Percentiles rank a stretch among this genome's conserved stretches.
Evolutionary conservation across 768 basidiomycete genomes (phyloP).

Genomic region (Russula olivacea): DNA sequence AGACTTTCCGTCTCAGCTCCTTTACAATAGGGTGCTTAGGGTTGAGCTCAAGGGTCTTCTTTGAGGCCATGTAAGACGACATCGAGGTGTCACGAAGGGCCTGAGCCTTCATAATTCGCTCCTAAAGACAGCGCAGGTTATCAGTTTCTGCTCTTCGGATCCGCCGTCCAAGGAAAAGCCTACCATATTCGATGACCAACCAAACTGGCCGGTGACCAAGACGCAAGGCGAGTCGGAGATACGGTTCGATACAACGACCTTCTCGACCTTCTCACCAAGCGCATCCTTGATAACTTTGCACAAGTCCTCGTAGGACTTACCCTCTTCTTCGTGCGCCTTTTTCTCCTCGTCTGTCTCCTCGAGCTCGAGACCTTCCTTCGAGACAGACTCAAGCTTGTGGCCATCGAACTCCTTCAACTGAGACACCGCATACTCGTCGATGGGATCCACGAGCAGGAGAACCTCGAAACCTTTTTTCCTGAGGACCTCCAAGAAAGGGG

Average conservation of each 20-base stretch:
- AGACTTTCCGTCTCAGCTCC: slow-evolving; percentile 92
- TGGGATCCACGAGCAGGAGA: slow-evolving; percentile 94
- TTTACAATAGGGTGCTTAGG: slow-evolving; percentile 87
- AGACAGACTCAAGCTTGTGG: slow-evolving; percentile 96
- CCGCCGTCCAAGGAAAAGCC: slow-evolving; percentile 24
- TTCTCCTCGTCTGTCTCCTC: slow-evolving; percentile 99
- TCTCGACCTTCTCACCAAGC: slow-evolving; percentile 99
- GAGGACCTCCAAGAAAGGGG: slow-evolving; percentile 97
- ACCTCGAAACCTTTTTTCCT: slow-evolving; percentile 99
- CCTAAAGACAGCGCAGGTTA: slow-evolving; percentile 36
- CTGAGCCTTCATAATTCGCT: slow-evolving; percentile 99
- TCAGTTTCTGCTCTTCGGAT: neutral
- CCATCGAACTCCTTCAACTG: slow-evolving; percentile 99
- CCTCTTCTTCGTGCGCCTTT: slow-evolving; percentile 80
- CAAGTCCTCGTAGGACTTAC: slow-evolving; percentile 74
- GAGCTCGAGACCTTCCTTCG: slow-evolving; percentile 98
- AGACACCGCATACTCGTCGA: slow-evolving; percentile 97
- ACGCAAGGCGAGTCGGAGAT: slow-evolving; percentile 96
- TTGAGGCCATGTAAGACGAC: slow-evolving; percentile 98
- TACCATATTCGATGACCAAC: slow-evolving; percentile 99
- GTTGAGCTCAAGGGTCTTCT: slow-evolving; percentile 98
- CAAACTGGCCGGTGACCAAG: slow-evolving; percentile 97
- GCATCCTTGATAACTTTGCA: slow-evolving; percentile 96
- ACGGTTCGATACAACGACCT: slow-evolving; percentile 96
- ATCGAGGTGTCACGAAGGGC: slow-evolving; percentile 93